A percentile compares a stretch with the other conserved stretches of the same genome.
These are phyloP conservation scores for Emergomyces pasteurianus DNA, from an alignment of 2,329 filamentous ascomycete genomes.

Conservation along the genomic window DNA sequence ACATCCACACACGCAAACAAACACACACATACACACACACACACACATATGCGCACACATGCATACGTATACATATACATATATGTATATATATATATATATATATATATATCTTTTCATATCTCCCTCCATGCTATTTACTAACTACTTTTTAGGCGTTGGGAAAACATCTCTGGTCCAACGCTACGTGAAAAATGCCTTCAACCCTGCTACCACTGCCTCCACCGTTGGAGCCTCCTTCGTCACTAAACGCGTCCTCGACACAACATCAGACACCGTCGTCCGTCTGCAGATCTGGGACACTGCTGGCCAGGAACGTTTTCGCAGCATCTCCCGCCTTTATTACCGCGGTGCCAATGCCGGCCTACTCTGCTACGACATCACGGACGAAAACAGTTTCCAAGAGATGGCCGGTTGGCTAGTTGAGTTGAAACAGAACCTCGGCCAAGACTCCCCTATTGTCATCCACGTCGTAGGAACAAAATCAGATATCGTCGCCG, in stretches of 20 bases:
- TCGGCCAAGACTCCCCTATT: conserved; percentile 54
- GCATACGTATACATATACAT: too few species aligned
- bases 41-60: too few species aligned
- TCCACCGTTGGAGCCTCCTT: conserved; percentile 74
- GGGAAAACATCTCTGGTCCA: conserved; percentile 43
- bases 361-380: conserved; percentile 88
- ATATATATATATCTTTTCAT: not conserved
- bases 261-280: conserved; percentile 71
- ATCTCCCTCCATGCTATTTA: not conserved
- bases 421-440: conserved; percentile 67
- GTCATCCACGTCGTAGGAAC: conserved; percentile 93
- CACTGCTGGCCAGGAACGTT: conserved; percentile 89
- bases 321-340: conserved; percentile 83
- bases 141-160: conserved; percentile 28
- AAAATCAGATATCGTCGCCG: conserved; percentile 79
- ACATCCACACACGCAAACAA: too few species aligned
- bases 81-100: too few species aligned
- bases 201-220: conserved; percentile 30
- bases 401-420: conserved; percentile 89
- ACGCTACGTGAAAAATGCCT: conserved; percentile 36
- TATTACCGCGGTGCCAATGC: conserved; percentile 96
- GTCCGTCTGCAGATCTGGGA: conserved; percentile 96
- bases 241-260: conserved; percentile 66
- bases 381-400: conserved; percentile 76
- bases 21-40: too few species aligned